Evolutionary conservation across 129 eudicot species (phyloP).

Genomic region (Artemisia argyi): DNA sequence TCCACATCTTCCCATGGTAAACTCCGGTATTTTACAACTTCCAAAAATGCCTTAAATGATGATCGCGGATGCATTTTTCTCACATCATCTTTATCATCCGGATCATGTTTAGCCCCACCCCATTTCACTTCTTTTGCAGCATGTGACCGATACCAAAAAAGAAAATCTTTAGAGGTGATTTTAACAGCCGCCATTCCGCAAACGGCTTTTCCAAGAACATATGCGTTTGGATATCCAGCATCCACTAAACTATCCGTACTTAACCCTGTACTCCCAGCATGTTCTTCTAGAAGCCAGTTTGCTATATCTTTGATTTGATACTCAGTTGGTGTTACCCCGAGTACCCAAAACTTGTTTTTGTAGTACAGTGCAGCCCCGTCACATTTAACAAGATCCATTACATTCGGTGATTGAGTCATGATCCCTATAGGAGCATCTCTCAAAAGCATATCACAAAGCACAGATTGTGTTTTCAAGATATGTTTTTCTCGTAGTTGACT

Average conservation of each 20-base stretch:
- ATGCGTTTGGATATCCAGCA: slow-evolving; percentile 75
- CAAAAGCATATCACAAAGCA: slow-evolving; percentile 86
- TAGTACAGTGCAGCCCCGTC: slow-evolving; percentile 85
- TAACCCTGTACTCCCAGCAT: slow-evolving; percentile 65
- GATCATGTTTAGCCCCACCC: slow-evolving; percentile 93
- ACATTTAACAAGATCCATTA: slow-evolving; percentile 83
- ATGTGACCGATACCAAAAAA: slow-evolving; percentile 89
- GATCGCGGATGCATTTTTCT: slow-evolving; percentile 89
- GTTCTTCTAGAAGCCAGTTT: slow-evolving; percentile 70
- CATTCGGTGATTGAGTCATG: slow-evolving; percentile 78
- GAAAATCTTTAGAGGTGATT: slow-evolving; percentile 62
- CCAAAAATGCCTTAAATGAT: slow-evolving; percentile 78
- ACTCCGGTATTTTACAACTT: slow-evolving; percentile 75
- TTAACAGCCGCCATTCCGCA: slow-evolving; percentile 88
- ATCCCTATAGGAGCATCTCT: slow-evolving; percentile 78
- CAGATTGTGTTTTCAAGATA: slow-evolving; percentile 68
- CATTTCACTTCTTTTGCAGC: slow-evolving; percentile 84
- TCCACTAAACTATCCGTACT: slow-evolving; percentile 85
- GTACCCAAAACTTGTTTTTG: slow-evolving; percentile 59
- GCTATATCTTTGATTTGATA: slow-evolving; percentile 67
- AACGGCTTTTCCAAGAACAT: slow-evolving; percentile 65
- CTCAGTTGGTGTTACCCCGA: slow-evolving; percentile 77
- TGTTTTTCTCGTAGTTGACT: slow-evolving; percentile 78
- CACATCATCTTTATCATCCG: slow-evolving; percentile 67
- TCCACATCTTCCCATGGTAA: slow-evolving; percentile 93